phyloP scores from a whole-genome alignment of 106 monocot genomes.

The Vanilla planifolia region DNA sequence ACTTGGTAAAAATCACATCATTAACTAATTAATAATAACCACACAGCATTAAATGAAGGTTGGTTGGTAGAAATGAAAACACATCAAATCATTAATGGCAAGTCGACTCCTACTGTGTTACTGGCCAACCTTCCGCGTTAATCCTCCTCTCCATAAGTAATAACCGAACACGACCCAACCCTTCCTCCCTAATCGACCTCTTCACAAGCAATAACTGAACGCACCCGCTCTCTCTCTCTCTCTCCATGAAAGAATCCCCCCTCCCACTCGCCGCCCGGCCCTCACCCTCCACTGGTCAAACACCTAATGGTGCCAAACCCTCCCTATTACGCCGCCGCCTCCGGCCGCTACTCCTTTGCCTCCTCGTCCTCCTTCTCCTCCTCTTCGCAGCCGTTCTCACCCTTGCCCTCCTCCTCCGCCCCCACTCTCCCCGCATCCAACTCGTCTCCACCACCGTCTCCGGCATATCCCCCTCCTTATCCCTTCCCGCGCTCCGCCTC shows the following conservation, averaged over 20 bases:
- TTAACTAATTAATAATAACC: no score
- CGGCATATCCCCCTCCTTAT: slow-evolving; percentile 30
- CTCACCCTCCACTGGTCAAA: neutral
- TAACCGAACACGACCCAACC: neutral
- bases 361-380: slow-evolving; percentile 19
- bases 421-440: slow-evolving; percentile 25
- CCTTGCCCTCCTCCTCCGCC: slow-evolving; percentile 31
- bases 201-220: no score
- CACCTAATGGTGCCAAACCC: neutral
- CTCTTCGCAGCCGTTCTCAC: slow-evolving; percentile 20
- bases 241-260: slow-evolving; percentile 2
- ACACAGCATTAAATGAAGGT: no score
- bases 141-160: no score
- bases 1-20: no score
- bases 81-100: neutral
- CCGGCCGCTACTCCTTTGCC: neutral
- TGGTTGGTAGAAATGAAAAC: neutral
- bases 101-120: no score
- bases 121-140: no score
- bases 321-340: slow-evolving; percentile 1
- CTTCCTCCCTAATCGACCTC: neutral
- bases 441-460: slow-evolving; percentile 26
- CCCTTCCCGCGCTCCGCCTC: slow-evolving; percentile 14
- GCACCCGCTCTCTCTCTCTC: neutral
- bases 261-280: neutral